These are phyloP conservation scores for Cytospora piceicola DNA, from an alignment of 2,329 filamentous ascomycete genomes.

Conservation along the genomic window DNA sequence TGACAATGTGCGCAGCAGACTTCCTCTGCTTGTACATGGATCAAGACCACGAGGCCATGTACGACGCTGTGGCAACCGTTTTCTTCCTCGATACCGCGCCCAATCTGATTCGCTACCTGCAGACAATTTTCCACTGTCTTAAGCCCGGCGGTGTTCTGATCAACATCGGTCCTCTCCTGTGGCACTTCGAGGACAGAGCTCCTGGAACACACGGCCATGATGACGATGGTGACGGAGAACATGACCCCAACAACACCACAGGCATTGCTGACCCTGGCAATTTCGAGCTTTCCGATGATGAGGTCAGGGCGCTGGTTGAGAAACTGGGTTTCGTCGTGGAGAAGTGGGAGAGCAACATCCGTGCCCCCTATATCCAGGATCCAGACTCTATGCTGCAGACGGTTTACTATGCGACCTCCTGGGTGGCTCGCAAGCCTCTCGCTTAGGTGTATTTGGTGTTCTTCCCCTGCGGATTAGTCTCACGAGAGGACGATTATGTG, in stretches of 20 bases:
- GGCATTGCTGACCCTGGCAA: slow-evolving; percentile 89
- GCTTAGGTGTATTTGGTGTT: not conserved
- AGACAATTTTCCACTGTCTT: slow-evolving; percentile 79
- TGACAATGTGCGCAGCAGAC: slow-evolving; percentile 93
- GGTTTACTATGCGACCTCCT: slow-evolving; percentile 78
- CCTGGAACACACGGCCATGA: slow-evolving; percentile 60
- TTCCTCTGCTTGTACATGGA: slow-evolving; percentile 85
- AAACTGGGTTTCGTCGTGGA: slow-evolving; percentile 78
- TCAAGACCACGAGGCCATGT: slow-evolving; percentile 61
- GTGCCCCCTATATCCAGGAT: slow-evolving; percentile 87
- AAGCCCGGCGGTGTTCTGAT: slow-evolving; percentile 79
- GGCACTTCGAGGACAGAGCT: slow-evolving; percentile 87
- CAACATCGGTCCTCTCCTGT: slow-evolving; percentile 88
- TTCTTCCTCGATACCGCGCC: slow-evolving; percentile 98
- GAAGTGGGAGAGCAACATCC: slow-evolving; percentile 59
- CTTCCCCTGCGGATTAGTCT: not conserved
- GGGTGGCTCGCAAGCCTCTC: slow-evolving; percentile 77
- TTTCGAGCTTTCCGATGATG: slow-evolving; percentile 87
- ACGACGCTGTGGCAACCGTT: slow-evolving; percentile 83
- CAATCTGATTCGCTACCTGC: slow-evolving; percentile 87
- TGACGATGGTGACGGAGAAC: slow-evolving; percentile 54
- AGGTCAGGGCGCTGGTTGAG: slow-evolving; percentile 77
- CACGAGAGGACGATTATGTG: too few species aligned
- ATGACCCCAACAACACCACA: slow-evolving; percentile 53
- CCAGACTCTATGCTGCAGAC: slow-evolving; percentile 83